phyloP scores from a whole-genome alignment of 2,329 filamentous ascomycete species.

The Scorias spongiosa region DNA sequence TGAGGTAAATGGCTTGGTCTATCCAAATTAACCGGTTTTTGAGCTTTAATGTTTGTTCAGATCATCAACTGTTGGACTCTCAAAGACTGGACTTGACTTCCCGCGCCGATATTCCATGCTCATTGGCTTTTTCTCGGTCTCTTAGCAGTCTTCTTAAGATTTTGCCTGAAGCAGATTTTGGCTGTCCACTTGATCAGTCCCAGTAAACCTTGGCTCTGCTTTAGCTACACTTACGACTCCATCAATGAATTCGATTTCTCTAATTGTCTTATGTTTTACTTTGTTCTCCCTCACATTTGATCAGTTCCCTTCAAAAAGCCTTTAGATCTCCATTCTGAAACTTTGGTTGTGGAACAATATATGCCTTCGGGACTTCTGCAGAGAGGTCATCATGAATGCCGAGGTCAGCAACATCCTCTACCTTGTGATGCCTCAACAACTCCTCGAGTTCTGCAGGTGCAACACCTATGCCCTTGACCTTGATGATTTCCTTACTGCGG shows the following conservation, averaged over 20 bases:
- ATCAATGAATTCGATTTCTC: conserved; percentile 49
- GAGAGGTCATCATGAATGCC: conserved; percentile 39
- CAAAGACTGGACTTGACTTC: conserved; percentile 21
- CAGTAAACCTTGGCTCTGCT: too few relatives aligned
- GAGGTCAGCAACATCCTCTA: conserved; percentile 43
- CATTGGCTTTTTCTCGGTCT: conserved; percentile 25
- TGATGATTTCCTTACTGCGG: conserved; percentile 54
- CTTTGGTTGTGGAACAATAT: conserved; percentile 32
- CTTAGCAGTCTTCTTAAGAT: conserved; percentile 49
- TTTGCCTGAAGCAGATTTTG: conserved; percentile 62
- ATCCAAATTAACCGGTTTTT: too few relatives aligned
- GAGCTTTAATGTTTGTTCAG: too few relatives aligned
- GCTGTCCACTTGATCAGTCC: conserved; percentile 14
- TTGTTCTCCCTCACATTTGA: conserved; percentile 48
- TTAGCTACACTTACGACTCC: conserved; percentile 26
- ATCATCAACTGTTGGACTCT: too few relatives aligned
- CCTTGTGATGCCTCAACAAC: conserved; percentile 38
- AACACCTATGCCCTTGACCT: conserved; percentile 48
- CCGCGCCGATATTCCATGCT: conserved; percentile 17
- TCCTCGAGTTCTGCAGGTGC: conserved; percentile 51
- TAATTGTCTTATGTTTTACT: conserved; percentile 53
- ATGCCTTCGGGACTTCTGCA: conserved; percentile 43
- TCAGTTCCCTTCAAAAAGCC: conserved; percentile 32
- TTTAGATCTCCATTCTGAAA: conserved; percentile 4
- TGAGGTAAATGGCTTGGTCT: too few relatives aligned